These are phyloP conservation scores for Neltuma alba DNA, from an alignment of 306 rosid species.

Conservation along the genomic window DNA sequence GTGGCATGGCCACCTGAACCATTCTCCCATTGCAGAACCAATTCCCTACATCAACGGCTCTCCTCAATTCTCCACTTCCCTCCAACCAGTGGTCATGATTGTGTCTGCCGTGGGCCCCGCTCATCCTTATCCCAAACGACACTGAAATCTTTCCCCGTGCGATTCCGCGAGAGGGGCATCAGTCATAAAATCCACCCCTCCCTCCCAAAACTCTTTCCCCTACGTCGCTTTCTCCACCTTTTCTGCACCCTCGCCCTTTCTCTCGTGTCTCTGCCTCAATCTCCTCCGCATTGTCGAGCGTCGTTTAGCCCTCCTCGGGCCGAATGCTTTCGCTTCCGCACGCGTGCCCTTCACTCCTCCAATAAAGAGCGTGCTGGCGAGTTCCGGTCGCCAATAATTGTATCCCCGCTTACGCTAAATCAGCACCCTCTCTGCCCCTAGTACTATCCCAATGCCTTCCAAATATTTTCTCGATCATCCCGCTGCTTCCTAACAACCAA, in stretches of 20 bases:
- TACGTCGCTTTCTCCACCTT: constrained; percentile 52
- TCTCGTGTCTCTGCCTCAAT: neutral
- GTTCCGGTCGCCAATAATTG: neutral
- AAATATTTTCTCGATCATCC: neutral
- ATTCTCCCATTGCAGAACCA: constrained; percentile 8
- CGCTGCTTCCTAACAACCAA: neutral
- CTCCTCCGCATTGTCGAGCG: constrained; percentile 2
- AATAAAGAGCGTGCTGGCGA: neutral
- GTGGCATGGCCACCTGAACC: constrained; percentile 38
- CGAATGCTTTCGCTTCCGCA: neutral
- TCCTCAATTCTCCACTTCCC: constrained; percentile 10
- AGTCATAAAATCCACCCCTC: neutral
- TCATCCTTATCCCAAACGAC: constrained; percentile 13
- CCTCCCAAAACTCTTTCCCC: neutral
- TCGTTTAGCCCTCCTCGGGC: neutral
- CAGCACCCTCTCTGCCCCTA: neutral
- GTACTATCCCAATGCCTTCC: neutral
- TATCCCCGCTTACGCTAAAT: neutral
- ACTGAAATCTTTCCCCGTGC: constrained; percentile 28
- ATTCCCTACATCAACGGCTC: constrained; percentile 40
- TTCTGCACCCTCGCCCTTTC: neutral
- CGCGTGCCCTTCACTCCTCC: neutral
- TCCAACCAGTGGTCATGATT: constrained; percentile 44
- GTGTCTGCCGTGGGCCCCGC: constrained; percentile 32
- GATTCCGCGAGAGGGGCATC: constrained; percentile 39